phyloP scores from a whole-genome alignment of 306 rosid genomes.

The Begonia peltatifolia region DNA sequence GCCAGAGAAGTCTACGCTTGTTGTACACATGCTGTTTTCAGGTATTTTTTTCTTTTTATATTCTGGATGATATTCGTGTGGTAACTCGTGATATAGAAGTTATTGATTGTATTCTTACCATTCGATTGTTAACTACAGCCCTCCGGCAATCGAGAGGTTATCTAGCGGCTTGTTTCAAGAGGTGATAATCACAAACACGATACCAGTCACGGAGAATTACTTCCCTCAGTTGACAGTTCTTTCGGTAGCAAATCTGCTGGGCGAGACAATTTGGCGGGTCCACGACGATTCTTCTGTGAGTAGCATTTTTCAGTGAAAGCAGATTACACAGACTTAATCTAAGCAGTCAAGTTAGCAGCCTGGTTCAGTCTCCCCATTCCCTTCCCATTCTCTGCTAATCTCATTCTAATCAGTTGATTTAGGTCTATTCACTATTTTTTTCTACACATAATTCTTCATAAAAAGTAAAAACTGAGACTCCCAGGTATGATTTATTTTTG shows the following conservation, averaged over 20 bases:
- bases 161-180: conserved; percentile 92
- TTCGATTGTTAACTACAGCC: conserved; percentile 31
- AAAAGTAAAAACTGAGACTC: no score
- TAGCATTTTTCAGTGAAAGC: conserved; percentile 46
- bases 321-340: not conserved
- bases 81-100: no score
- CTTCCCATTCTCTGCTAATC: no score
- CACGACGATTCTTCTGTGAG: conserved; percentile 99
- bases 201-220: conserved; percentile 76
- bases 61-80: no score
- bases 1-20: conserved; percentile 99
- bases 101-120: no score
- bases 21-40: conserved; percentile 87
- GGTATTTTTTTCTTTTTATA: conserved; percentile 23
- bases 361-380: no score
- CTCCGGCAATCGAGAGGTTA: conserved; percentile 91
- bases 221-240: conserved; percentile 85
- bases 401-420: no score
- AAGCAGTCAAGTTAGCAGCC: no score
- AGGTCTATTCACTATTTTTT: no score
- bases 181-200: conserved; percentile 85
- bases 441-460: no score
- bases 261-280: conserved; percentile 99
- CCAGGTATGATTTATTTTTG: no score
- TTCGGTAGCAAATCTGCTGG: conserved; percentile 92